A percentile compares a stretch with the other conserved stretches of the same genome.
Evolutionary conservation across 768 basidiomycete genomes (phyloP).

Genomic region (Lanmaoa rubissima): DNA sequence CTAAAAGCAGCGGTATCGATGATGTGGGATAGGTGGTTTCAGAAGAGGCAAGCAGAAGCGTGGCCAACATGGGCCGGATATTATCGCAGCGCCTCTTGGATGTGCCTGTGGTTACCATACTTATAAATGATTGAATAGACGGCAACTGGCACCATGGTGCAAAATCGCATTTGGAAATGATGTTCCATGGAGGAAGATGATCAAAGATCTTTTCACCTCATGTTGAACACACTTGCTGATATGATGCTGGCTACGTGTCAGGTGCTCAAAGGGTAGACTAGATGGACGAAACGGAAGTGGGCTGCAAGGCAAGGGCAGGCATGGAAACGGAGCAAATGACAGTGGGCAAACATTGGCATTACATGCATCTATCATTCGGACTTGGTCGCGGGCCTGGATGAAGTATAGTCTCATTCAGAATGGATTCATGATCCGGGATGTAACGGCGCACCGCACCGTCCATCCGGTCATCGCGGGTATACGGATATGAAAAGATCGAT

Average conservation of each 20-base stretch:
- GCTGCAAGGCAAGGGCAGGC: conserved; percentile 20
- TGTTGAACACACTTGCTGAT: conserved; percentile 33
- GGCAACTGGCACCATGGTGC: conserved; percentile 24
- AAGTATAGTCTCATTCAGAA: conserved; percentile 6
- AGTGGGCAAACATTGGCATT: conserved; percentile 17
- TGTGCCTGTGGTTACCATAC: conserved; percentile 27
- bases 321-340: conserved; percentile 26
- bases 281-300: conserved; percentile 27
- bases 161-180: conserved; percentile 23
- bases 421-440: conserved; percentile 30
- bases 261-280: conserved; percentile 22
- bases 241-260: conserved; percentile 27
- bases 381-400: conserved; percentile 11
- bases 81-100: conserved; percentile 26
- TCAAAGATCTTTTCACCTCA: conserved; percentile 33
- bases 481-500: conserved; percentile 33
- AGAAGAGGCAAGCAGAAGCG: conserved; percentile 22
- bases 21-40: conserved; percentile 14
- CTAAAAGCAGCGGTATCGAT: conserved; percentile 27
- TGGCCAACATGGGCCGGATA: conserved; percentile 30
- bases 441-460: conserved; percentile 22
- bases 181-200: conserved; percentile 21
- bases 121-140: conserved; percentile 29
- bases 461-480: conserved; percentile 31
- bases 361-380: conserved; percentile 11